Evolutionary conservation across 257 asterid species (phyloP).

Genomic region (Scutellaria minor): DNA sequence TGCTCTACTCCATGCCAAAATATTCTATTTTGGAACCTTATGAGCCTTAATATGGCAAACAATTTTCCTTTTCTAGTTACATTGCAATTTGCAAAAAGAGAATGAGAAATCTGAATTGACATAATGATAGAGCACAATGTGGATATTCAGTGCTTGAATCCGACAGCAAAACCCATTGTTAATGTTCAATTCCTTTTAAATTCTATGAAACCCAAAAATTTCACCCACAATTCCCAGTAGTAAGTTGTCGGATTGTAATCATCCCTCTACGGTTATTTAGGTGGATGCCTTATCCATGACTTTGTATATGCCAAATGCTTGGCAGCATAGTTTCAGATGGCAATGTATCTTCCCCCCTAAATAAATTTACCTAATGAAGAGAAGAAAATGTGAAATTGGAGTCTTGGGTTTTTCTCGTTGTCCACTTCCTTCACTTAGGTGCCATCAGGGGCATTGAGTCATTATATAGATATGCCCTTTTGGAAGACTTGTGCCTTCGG

Average conservation of each 20-base stretch:
- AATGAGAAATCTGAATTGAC: background rate
- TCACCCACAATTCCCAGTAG: background rate
- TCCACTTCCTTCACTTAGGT: too few relatives aligned
- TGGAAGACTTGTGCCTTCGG: too few relatives aligned
- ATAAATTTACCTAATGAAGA: too few relatives aligned
- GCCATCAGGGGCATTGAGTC: too few relatives aligned
- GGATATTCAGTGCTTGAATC: background rate
- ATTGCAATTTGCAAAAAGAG: background rate
- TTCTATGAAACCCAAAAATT: background rate
- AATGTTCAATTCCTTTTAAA: background rate
- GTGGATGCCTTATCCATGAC: too few relatives aligned
- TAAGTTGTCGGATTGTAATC: background rate
- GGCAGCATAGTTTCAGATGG: too few relatives aligned
- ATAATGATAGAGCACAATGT: background rate
- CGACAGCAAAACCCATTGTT: background rate
- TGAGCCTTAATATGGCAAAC: slow-evolving; percentile 21
- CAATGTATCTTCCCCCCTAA: too few relatives aligned
- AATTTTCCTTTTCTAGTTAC: background rate
- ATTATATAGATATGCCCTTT: too few relatives aligned
- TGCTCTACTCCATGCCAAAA: background rate
- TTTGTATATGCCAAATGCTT: too few relatives aligned
- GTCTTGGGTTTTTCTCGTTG: too few relatives aligned
- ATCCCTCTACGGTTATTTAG: background rate
- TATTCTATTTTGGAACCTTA: background rate
- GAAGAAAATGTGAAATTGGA: too few relatives aligned